Percentiles rank a stretch among this genome's conserved stretches.
Conservation (phyloP, 352 stramenopile species). For the Globisporangium yorkense region DNA sequence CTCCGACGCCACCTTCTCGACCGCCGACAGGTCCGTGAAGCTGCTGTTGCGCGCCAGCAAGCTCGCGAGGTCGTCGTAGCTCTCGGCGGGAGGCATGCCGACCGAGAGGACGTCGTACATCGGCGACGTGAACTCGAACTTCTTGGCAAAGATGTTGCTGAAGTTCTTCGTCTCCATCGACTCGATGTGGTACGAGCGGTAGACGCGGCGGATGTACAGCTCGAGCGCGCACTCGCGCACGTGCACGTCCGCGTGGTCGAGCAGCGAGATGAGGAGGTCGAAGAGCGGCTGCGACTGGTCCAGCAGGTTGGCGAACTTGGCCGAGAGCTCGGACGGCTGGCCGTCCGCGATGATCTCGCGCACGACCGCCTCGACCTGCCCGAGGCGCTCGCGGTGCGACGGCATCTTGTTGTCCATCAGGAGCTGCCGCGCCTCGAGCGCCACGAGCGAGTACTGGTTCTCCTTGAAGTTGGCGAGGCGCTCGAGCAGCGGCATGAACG, state of each 20-base stretch:
- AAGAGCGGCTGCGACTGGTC: constrained; percentile 85
- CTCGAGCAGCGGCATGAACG: constrained; percentile 82
- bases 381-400: constrained; percentile 89
- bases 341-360: constrained; percentile 57
- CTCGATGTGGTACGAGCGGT: constrained; percentile 82
- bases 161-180: constrained; percentile 72
- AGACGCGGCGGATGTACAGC: constrained; percentile 81
- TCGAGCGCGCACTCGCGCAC: constrained; percentile 75
- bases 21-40: constrained; percentile 21
- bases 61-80: constrained; percentile 76
- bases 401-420: constrained; percentile 97
- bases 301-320: constrained; percentile 52
- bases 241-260: constrained; percentile 59
- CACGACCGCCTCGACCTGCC: constrained; percentile 71
- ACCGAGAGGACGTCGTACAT: constrained; percentile 76
- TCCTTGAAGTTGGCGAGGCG: constrained; percentile 84
- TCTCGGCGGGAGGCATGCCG: constrained; percentile 65
- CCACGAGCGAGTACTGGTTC: constrained; percentile 91
- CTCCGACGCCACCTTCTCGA: constrained; percentile 21
- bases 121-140: constrained; percentile 83
- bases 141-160: constrained; percentile 70
- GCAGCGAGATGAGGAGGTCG: constrained; percentile 74
- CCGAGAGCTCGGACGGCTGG: constrained; percentile 39
- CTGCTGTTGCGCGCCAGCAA: constrained; percentile 66
- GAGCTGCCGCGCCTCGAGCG: constrained; percentile 93